These are phyloP conservation scores for Capsicum rhomboideum DNA, from an alignment of 257 asterid genomes.

Conservation along the genomic window DNA sequence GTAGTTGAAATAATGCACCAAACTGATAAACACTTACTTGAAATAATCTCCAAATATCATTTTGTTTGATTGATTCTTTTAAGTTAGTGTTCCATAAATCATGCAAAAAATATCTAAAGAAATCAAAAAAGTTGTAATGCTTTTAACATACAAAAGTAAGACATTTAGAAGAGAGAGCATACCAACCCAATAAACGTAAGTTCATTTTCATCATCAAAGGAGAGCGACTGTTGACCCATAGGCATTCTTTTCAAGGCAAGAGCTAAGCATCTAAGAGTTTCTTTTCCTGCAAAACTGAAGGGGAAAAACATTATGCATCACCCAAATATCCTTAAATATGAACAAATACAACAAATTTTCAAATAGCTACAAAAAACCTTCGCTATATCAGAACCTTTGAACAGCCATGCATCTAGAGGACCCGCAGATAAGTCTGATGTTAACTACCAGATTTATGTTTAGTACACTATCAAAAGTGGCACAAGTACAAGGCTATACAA, in stretches of 20 bases:
- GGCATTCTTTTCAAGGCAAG: slow-evolving; percentile 94
- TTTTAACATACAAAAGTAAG: slow-evolving; percentile 5
- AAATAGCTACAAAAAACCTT: not conserved
- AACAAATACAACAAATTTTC: not conserved
- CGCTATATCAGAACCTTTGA: not conserved
- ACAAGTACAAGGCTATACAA: not conserved
- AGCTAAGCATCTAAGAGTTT: slow-evolving; percentile 93
- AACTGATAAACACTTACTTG: not conserved
- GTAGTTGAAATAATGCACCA: no score
- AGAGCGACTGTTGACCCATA: slow-evolving; percentile 66
- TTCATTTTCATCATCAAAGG: slow-evolving; percentile 82
- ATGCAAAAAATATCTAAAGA: slow-evolving; percentile 9
- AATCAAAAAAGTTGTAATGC: slow-evolving; percentile 2
- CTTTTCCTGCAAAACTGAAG: slow-evolving; percentile 93
- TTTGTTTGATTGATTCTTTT: not conserved
- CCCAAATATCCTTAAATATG: not conserved
- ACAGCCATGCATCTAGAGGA: not conserved
- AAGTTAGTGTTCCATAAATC: not conserved
- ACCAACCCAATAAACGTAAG: slow-evolving; percentile 99
- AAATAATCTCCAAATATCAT: not conserved
- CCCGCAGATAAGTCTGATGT: not conserved
- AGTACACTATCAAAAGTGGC: not conserved
- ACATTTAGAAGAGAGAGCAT: slow-evolving; percentile 58
- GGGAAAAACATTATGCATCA: slow-evolving; percentile 5
- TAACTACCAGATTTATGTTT: not conserved